phyloP scores from a whole-genome alignment of 306 rosid genomes.

The Cicer pinnatifidum region DNA sequence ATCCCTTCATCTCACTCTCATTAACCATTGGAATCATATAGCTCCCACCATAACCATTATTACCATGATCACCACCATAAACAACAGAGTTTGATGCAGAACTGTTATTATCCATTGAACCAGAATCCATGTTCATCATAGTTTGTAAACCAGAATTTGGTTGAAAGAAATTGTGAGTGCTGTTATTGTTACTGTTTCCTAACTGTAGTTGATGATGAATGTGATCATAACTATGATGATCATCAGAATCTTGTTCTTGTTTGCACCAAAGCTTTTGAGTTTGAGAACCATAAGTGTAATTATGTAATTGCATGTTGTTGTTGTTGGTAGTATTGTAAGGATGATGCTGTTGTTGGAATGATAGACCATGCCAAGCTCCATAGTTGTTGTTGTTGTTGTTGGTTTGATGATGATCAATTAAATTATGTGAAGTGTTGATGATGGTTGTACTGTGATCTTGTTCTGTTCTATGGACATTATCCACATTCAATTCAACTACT shows the following conservation, averaged over 20 bases:
- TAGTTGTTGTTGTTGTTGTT: constrained; percentile 1
- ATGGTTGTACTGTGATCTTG: constrained; percentile 24
- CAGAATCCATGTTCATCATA: constrained; percentile 58
- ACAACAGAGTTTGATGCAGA: constrained; percentile 54
- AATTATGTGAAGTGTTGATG: constrained; percentile 37
- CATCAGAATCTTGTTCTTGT: constrained; percentile 64
- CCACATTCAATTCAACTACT: constrained; percentile 45
- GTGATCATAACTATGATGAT: constrained; percentile 35
- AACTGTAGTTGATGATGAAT: constrained; percentile 55
- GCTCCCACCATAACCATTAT: constrained; percentile 42
- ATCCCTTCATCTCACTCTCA: constrained; percentile 36
- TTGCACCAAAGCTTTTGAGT: constrained; percentile 74
- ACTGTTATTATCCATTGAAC: constrained; percentile 66
- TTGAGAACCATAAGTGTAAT: constrained; percentile 53
- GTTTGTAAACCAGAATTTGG: constrained; percentile 45
- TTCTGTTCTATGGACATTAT: constrained; percentile 37
- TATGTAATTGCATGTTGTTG: constrained; percentile 31
- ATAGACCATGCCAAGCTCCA: constrained; percentile 60
- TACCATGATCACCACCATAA: constrained; percentile 42
- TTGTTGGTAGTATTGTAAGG: constrained; percentile 20
- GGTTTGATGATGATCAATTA: constrained; percentile 44
- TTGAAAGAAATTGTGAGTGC: constrained; percentile 68
- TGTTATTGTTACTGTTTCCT: constrained; percentile 43
- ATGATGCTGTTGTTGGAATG: constrained; percentile 61
- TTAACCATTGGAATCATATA: constrained; percentile 57